Conservation (phyloP, 2,329 filamentous ascomycete genomes). For the Coniochaeta hoffmannii region DNA sequence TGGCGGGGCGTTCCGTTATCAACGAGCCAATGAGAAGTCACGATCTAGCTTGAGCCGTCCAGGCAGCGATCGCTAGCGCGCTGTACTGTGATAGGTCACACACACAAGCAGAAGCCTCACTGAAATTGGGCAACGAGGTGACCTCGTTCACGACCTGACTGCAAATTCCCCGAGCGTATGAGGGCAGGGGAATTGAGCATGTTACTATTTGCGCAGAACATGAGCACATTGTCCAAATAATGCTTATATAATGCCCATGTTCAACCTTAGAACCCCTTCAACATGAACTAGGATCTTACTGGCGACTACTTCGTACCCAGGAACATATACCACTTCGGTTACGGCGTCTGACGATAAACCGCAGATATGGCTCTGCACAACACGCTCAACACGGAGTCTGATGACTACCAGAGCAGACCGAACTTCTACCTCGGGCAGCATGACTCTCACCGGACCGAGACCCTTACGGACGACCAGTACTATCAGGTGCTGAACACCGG, state of each 20-base stretch:
- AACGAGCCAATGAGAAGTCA: not conserved
- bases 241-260: too few species aligned
- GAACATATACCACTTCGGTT: too few species aligned
- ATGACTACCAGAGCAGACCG: constrained; percentile 26
- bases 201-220: too few species aligned
- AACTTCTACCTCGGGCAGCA: constrained; percentile 67
- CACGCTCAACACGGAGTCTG: constrained; percentile 19
- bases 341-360: not conserved
- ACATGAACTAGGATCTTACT: too few species aligned
- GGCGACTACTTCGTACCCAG: too few species aligned
- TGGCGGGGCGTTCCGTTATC: not conserved
- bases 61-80: not conserved
- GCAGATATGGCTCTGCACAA: not conserved
- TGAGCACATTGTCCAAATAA: too few species aligned
- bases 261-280: too few species aligned
- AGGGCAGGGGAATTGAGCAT: too few species aligned
- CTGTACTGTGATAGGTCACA: not conserved
- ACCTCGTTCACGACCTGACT: too few species aligned
- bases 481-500: constrained; percentile 60
- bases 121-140: not conserved
- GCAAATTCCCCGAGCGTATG: too few species aligned
- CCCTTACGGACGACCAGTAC: constrained; percentile 58
- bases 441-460: constrained; percentile 53
- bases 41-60: not conserved
- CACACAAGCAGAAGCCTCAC: not conserved